phyloP scores from a whole-genome alignment of 768 basidiomycete genomes.

The Crassisporium funariophilum region DNA sequence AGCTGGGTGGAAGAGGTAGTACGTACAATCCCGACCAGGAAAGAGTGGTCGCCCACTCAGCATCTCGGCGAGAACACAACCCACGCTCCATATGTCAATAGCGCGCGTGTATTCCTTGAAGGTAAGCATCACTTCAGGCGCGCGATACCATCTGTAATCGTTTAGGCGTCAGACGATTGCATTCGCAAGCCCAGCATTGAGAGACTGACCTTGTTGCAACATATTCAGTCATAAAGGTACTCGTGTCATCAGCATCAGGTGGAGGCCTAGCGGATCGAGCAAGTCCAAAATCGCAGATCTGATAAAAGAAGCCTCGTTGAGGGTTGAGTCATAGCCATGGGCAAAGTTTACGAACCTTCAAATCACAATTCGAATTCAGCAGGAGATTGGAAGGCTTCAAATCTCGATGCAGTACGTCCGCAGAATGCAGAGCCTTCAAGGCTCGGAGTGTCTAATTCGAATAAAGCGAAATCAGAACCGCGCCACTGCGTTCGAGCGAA shows the following conservation, averaged over 20 bases:
- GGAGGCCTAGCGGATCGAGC: conserved; percentile 78
- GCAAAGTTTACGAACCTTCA: conserved; percentile 67
- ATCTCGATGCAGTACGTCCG: conserved; percentile 93
- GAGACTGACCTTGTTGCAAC: conserved; percentile 79
- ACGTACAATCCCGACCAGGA: conserved; percentile 90
- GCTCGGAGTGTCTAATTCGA: conserved; percentile 76
- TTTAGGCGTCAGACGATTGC: neutral
- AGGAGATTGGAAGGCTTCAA: conserved; percentile 96
- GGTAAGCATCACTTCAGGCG: conserved; percentile 97
- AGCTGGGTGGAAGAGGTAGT: conserved; percentile 3
- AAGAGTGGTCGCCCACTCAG: conserved; percentile 89
- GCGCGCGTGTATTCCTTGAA: conserved; percentile 94
- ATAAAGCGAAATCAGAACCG: conserved; percentile 5
- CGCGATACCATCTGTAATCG: conserved; percentile 83
- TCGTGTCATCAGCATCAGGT: conserved; percentile 74
- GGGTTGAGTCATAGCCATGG: neutral
- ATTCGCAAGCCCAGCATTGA: neutral
- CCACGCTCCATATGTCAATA: conserved; percentile 87
- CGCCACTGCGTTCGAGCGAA: conserved; percentile 4
- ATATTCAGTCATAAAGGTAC: conserved; percentile 90
- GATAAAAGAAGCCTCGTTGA: conserved; percentile 8
- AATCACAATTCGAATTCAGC: conserved; percentile 94
- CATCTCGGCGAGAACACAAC: conserved; percentile 91
- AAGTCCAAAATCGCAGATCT: conserved; percentile 88
- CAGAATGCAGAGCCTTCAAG: conserved; percentile 92